Percentiles rank a stretch among this genome's conserved stretches.
Evolutionary conservation across 495 filamentous ascomycete species (phyloP).

Genomic region (Cercophora scortea): DNA sequence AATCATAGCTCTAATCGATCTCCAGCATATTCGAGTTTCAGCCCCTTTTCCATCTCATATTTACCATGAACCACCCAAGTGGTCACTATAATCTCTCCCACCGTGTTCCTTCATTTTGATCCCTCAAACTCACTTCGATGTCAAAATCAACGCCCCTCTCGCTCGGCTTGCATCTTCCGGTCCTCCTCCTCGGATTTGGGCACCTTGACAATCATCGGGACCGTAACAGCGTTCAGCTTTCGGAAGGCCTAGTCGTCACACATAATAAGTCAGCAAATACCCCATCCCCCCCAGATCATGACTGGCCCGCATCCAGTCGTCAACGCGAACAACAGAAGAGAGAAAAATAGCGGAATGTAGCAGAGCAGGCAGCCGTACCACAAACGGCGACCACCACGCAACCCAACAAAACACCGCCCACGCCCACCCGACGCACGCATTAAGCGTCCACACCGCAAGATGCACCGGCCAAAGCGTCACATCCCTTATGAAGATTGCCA

Average conservation of each 20-base stretch:
- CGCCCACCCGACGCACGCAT: neutral
- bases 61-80: no score
- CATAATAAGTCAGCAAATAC: constrained; percentile 14
- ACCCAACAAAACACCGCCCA: constrained; percentile 21
- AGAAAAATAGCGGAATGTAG: no score
- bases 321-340: neutral
- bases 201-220: constrained; percentile 48
- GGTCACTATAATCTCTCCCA: no score
- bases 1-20: no score
- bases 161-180: constrained; percentile 13
- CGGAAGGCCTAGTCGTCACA: constrained; percentile 41
- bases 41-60: no score
- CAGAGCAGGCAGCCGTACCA: constrained; percentile 4
- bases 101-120: no score
- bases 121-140: no score
- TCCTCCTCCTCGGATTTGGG: constrained; percentile 52
- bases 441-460: neutral
- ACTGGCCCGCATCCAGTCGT: constrained; percentile 10
- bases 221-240: constrained; percentile 45
- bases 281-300: constrained; percentile 12
- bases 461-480: neutral
- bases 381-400: constrained; percentile 31
- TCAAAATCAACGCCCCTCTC: constrained; percentile 2
- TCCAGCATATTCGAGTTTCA: no score
- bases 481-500: neutral